Percentiles rank a stretch among this genome's conserved stretches.
Conservation (phyloP, 2,329 filamentous ascomycete genomes). For the Emmonsia crescens region DNA sequence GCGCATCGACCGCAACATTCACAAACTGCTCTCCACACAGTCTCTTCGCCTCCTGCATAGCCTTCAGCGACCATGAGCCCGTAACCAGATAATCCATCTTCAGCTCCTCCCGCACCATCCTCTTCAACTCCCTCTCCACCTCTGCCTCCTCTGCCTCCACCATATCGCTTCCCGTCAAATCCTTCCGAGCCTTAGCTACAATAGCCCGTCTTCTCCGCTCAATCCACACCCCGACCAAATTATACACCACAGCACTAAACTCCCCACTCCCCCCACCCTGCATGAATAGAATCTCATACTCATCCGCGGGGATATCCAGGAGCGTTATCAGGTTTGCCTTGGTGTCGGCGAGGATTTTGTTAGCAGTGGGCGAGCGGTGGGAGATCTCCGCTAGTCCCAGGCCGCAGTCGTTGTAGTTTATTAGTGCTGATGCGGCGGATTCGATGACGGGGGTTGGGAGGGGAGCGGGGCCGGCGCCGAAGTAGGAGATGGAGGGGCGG, state of each 20-base stretch:
- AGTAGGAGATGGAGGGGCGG: constrained; percentile 46
- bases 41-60: constrained; percentile 68
- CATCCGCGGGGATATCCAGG: constrained; percentile 64
- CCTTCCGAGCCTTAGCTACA: constrained; percentile 42
- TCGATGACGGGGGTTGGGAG: constrained; percentile 75
- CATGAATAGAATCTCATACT: constrained; percentile 83
- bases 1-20: constrained; percentile 62
- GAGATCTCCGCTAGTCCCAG: constrained; percentile 83
- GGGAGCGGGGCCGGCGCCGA: constrained; percentile 80
- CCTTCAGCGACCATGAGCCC: constrained; percentile 83
- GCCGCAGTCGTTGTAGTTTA: constrained; percentile 72
- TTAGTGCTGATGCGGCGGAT: constrained; percentile 60
- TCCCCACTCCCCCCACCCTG: constrained; percentile 76
- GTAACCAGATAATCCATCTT: constrained; percentile 85
- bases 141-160: constrained; percentile 48
- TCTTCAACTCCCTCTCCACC: constrained; percentile 50
- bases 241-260: constrained; percentile 76
- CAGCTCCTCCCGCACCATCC: constrained; percentile 57
- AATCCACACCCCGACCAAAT: constrained; percentile 75
- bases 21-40: constrained; percentile 65
- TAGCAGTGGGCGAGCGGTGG: constrained; percentile 70
- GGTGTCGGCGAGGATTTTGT: constrained; percentile 65
- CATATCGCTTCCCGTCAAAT: constrained; percentile 46
- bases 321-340: constrained; percentile 63
- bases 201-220: constrained; percentile 53